These are phyloP conservation scores for Salvia sclarea DNA, from an alignment of 305 asterid species.

Conservation along the genomic window DNA sequence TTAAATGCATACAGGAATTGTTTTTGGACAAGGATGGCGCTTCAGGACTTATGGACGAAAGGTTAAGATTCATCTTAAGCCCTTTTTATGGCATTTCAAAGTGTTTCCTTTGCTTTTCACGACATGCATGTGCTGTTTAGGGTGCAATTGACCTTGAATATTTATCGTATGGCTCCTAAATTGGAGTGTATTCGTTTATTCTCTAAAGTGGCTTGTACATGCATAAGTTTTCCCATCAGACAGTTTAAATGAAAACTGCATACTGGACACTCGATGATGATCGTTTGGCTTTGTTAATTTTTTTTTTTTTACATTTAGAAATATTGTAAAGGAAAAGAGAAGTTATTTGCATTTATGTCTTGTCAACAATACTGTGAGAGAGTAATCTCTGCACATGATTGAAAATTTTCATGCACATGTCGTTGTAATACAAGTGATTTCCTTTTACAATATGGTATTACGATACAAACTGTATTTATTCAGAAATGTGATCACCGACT, in stretches of 20 bases:
- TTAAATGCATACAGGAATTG: slow-evolving; percentile 60
- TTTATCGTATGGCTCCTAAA: background rate
- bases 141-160: slow-evolving; percentile 20
- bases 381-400: background rate
- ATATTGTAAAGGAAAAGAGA: slow-evolving; percentile 15
- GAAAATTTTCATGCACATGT: slow-evolving; percentile 7
- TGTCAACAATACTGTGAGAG: background rate
- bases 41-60: slow-evolving; percentile 46
- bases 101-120: slow-evolving; percentile 21
- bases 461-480: background rate
- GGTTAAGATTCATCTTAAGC: slow-evolving; percentile 45
- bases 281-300: slow-evolving; percentile 3
- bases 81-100: slow-evolving; percentile 12
- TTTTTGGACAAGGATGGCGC: slow-evolving; percentile 63
- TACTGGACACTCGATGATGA: background rate
- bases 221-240: background rate
- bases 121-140: slow-evolving; percentile 16
- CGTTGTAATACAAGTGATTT: slow-evolving; percentile 9
- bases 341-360: slow-evolving; percentile 6
- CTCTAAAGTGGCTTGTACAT: slow-evolving; percentile 5
- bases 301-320: background rate
- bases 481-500: slow-evolving; percentile 24
- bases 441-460: slow-evolving; percentile 15
- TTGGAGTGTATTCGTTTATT: background rate
- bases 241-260: slow-evolving; percentile 6